Base-by-base conservation (phyloP, 352 stramenopile species). In the Pythium apleroticum region DNA sequence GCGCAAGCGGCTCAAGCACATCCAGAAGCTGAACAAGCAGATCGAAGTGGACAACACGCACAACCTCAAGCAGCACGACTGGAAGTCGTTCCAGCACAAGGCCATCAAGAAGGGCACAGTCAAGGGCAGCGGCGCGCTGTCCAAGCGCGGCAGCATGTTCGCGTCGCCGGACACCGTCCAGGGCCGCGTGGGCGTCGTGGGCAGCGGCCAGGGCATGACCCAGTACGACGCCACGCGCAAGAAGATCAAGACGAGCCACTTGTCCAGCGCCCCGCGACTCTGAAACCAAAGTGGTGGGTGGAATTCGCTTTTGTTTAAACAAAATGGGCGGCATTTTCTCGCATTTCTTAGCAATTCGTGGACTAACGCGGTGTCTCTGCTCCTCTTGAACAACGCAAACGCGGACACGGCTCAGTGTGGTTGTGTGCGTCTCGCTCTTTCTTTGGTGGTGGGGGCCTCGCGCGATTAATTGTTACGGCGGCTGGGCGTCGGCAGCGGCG, bases 101-200 rank as follows among this genome's bases (percentile, higher is more conserved):
- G 83, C 84, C 15, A 66, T 80, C 48, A 89, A 95, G 74, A 89
- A 90, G 69, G 88, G 88, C 65, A 65, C 65, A 9, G 84, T 85
- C 28, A 78, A 86, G 56, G 85, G 84, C 11, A 91, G 81, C 49
- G 80, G 81, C 31, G 87, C 89, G 67, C 73, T 91, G 39, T 90
- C 84, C 27, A 89, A 86, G 64, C 83, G 83, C 19, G 90, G 90
- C 57, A 96, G 87, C 68, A 97, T 97, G 73, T 97, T 97, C 75
- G 84, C 87, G 27, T 93, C 88, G 7, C 88, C 91, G 10, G 89
- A 95, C 43, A 88, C 78, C 15, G 80, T 95, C 9, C 66, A 93
- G 28, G 86, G 86, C 14, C 89, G 84, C 37, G 91, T 97, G 9
- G 91, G 90, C 14, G 90, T 97, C 17, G 77, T 96, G 2, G 89